Conservation (phyloP, 2,329 filamentous ascomycete genomes). For the Exophiala xenobiotica region DNA sequence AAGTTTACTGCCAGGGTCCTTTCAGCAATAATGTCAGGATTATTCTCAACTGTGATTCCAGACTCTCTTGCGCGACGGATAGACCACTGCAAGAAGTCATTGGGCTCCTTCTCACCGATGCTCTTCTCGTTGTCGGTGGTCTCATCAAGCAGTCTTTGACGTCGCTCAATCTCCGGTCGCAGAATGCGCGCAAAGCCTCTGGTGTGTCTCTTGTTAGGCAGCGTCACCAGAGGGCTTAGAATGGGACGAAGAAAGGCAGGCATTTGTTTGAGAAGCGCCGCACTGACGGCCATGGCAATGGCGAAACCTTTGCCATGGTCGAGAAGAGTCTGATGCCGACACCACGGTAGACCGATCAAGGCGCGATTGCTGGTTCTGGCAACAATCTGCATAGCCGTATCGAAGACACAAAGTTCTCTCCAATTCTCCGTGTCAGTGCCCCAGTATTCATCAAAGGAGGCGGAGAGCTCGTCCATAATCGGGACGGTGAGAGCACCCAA, state of each 20-base stretch:
- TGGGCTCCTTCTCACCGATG: conserved; percentile 42
- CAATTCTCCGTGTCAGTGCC: conserved; percentile 41
- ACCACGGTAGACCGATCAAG: conserved; percentile 46
- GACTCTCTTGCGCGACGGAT: conserved; percentile 54
- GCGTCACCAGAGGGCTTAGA: conserved; percentile 46
- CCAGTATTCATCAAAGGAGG: conserved; percentile 37
- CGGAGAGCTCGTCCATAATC: conserved; percentile 40
- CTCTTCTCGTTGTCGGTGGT: conserved; percentile 46
- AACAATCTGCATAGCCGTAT: conserved; percentile 40
- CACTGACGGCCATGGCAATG: conserved; percentile 49
- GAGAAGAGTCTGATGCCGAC: conserved; percentile 42
- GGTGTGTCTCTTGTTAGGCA: conserved; percentile 52
- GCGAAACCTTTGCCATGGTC: conserved; percentile 52
- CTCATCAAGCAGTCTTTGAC: conserved; percentile 48
- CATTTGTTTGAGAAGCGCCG: conserved; percentile 48
- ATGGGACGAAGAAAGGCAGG: conserved; percentile 53
- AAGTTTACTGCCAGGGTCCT: conserved; percentile 52
- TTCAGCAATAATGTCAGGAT: conserved; percentile 50
- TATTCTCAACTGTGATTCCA: conserved; percentile 43
- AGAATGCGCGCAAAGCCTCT: conserved; percentile 44
- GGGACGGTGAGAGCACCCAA: conserved; percentile 40
- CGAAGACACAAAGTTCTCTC: conserved; percentile 39
- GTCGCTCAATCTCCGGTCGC: conserved; percentile 51
- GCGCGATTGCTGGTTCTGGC: conserved; percentile 46
- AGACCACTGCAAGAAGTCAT: conserved; percentile 60